phyloP scores from a whole-genome alignment of 2,329 filamentous ascomycete species.

The Stagonosporopsis tanaceti region DNA sequence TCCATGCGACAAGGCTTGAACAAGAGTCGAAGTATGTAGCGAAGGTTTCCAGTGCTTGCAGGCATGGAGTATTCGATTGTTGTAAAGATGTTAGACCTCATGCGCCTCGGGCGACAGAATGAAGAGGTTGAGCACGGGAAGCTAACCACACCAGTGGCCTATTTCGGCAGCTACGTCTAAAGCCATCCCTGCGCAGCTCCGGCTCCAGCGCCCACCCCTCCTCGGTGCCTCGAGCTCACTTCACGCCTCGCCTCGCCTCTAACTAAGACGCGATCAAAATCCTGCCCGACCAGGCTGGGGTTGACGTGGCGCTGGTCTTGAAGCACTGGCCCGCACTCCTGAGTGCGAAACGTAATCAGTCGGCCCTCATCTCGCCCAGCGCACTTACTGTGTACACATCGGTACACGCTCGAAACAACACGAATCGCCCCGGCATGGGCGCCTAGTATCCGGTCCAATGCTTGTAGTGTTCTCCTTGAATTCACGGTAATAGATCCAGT shows the following conservation, averaged over 20 bases:
- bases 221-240: conserved; percentile 16
- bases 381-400: not conserved
- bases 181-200: conserved; percentile 26
- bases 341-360: conserved; percentile 16
- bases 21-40: conserved; percentile 19
- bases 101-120: conserved; percentile 22
- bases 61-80: conserved; percentile 42
- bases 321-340: conserved; percentile 20
- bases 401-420: not conserved
- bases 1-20: conserved; percentile 32
- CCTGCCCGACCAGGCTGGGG: conserved; percentile 12
- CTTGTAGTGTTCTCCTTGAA: not conserved
- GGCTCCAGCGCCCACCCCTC: conserved; percentile 11
- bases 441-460: not conserved
- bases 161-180: conserved; percentile 27
- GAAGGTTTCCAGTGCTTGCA: conserved; percentile 24
- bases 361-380: not conserved
- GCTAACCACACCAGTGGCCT: conserved; percentile 21
- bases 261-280: not conserved
- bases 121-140: conserved; percentile 41
- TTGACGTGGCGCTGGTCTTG: conserved; percentile 12
- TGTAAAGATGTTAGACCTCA: conserved; percentile 39
- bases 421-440: not conserved
- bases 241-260: conserved; percentile 11
- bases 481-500: not conserved